These are phyloP conservation scores for Sarcomyxa edulis DNA, from an alignment of 768 basidiomycete species.

Conservation along the genomic window DNA sequence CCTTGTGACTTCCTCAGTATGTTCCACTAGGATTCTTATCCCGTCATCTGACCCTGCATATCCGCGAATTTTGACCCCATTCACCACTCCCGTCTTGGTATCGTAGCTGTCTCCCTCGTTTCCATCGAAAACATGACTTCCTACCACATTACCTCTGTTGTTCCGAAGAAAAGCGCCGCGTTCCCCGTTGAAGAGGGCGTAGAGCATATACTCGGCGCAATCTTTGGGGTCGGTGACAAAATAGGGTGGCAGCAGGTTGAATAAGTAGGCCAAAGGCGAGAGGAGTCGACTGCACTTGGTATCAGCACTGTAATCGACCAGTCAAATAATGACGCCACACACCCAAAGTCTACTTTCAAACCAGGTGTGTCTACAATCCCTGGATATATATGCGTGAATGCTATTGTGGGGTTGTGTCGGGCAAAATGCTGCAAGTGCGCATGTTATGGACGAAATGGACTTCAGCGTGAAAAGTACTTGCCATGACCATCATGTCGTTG, in stretches of 20 bases:
- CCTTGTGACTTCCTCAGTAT: slow-evolving; percentile 16
- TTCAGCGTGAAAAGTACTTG: slow-evolving; percentile 15
- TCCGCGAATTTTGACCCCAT: slow-evolving; percentile 25
- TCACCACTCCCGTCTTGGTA: slow-evolving; percentile 22
- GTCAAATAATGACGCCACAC: too few species aligned
- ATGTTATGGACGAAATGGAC: not conserved
- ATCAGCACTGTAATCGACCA: too few species aligned
- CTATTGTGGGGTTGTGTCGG: slow-evolving; percentile 20
- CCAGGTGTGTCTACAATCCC: slow-evolving; percentile 27
- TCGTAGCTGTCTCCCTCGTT: too few species aligned
- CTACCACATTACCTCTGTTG: too few species aligned
- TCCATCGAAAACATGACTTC: too few species aligned
- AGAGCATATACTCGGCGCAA: slow-evolving; percentile 33
- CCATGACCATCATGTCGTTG: slow-evolving; percentile 52
- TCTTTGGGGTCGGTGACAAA: slow-evolving; percentile 19
- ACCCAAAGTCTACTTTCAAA: slow-evolving; percentile 19
- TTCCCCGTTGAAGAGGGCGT: slow-evolving; percentile 19
- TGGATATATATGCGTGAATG: slow-evolving; percentile 32
- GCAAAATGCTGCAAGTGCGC: slow-evolving; percentile 23
- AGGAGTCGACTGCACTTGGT: too few species aligned
- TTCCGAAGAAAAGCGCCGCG: slow-evolving; percentile 25
- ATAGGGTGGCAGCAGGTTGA: slow-evolving; percentile 15
- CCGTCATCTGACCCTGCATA: slow-evolving; percentile 32
- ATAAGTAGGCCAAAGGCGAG: slow-evolving; percentile 12
- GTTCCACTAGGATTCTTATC: slow-evolving; percentile 32